phyloP scores from a whole-genome alignment of 805 yeast genomes.

The Kluyveromyces aestuarii region DNA sequence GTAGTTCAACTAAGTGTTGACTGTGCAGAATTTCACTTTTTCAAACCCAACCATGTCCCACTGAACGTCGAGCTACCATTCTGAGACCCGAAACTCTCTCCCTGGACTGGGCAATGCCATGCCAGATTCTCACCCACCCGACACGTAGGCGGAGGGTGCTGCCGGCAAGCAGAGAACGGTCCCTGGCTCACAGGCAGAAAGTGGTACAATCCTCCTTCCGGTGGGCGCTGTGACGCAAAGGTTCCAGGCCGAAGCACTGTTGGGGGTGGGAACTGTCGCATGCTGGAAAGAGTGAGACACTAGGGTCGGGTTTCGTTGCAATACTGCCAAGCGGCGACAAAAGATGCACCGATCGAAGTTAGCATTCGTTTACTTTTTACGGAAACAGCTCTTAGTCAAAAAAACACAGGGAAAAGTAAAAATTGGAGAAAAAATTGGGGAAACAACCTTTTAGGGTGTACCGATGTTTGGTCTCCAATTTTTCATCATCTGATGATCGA shows the following conservation, averaged over 20 bases:
- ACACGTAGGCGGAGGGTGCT: too few species aligned
- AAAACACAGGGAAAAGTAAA: not conserved
- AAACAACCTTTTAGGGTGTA: not conserved
- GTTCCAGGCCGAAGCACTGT: too few species aligned
- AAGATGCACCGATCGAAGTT: too few species aligned
- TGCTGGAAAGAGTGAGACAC: too few species aligned
- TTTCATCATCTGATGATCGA: not conserved
- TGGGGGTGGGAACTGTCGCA: too few species aligned
- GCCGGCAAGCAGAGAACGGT: too few species aligned
- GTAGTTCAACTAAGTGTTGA: not conserved
- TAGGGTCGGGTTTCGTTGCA: too few species aligned
- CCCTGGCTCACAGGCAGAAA: too few species aligned
- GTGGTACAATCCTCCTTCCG: too few species aligned
- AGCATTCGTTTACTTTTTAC: not conserved
- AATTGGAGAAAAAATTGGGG: not conserved
- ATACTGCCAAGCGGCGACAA: too few species aligned
- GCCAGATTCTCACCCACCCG: not conserved
- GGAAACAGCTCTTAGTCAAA: not conserved
- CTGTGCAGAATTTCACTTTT: not conserved
- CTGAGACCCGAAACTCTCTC: not conserved
- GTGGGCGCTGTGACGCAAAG: too few species aligned
- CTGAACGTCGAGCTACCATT: not conserved
- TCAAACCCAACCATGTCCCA: not conserved
- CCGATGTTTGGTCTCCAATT: not conserved
- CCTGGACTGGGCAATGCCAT: not conserved